Percentiles rank a stretch among this genome's conserved stretches.
phyloP scores from a whole-genome alignment of 2,329 filamentous ascomycete genomes.

The Fusarium sp. region DNA sequence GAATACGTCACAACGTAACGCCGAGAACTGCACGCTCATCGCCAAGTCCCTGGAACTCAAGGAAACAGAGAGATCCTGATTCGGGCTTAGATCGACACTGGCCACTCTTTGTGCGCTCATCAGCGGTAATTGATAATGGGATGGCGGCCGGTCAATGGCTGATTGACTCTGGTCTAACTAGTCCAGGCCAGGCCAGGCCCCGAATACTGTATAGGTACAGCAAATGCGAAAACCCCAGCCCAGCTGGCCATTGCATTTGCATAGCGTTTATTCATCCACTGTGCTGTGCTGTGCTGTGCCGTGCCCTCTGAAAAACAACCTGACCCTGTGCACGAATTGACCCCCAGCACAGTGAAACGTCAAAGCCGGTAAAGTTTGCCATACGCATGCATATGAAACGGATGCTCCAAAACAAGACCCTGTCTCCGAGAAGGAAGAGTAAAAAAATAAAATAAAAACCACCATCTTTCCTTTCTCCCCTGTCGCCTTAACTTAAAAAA shows the following conservation, averaged over 20 bases:
- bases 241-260: constrained; percentile 11
- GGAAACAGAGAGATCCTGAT: constrained; percentile 32
- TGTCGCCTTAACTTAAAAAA: constrained; percentile 30
- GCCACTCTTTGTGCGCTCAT: constrained; percentile 19
- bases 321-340: not conserved
- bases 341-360: constrained; percentile 15
- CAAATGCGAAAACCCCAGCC: not conserved
- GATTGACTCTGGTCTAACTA: no score
- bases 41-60: constrained; percentile 40
- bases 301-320: no score
- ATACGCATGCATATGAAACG: constrained; percentile 21
- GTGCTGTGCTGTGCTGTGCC: no score
- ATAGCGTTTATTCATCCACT: not conserved
- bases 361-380: constrained; percentile 15
- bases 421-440: constrained; percentile 6
- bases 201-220: no score
- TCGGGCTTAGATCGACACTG: constrained; percentile 31
- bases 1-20: constrained; percentile 40
- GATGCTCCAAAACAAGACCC: constrained; percentile 21
- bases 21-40: constrained; percentile 26
- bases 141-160: not conserved
- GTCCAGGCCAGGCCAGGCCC: no score
- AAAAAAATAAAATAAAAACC: no score
- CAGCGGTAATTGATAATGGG: constrained; percentile 13
- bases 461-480: constrained; percentile 1